Evolutionary conservation across 768 basidiomycete species (phyloP), one percentile per base, ranked within the genome.

Genomic region (Tubosaeta sp.): DNA sequence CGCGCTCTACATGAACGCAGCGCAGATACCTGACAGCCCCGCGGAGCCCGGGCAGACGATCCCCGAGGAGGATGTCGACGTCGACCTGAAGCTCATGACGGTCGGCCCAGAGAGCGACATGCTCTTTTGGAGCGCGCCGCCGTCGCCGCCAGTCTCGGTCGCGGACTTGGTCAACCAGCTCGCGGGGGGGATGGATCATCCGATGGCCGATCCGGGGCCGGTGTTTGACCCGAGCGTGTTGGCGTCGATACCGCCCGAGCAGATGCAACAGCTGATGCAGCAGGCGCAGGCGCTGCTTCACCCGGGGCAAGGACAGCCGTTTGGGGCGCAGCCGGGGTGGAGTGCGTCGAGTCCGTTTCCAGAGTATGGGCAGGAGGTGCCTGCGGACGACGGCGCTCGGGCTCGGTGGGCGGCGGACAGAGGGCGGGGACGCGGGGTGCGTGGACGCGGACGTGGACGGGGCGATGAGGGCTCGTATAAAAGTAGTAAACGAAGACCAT

Each of bases 401-500:
- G 74, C 70, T 54, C 73, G 76, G 58, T 77, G 76, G 75, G 51
- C 69, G 48, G 55, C 58, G 48, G 75, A 76, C 52, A 75, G 76
- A 53, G 79, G 78, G n/a, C 67, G 77, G 44, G 76, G 75, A 40
- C 73, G 82, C 46, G 78, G 82, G 46, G 75, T 78, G 39, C 73
- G 82, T 45, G 81, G 86, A 32, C 72, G 83, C 46, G 82, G 62
- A 49, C 70, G 84, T 44, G 79, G 81, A 52, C 64, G 70, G 48
- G 76, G 75, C 52, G 79, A 76, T 35, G 79, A 79, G 39, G 79
- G 77, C 53, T 82, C 80, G 58, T 81, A 76, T 85, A 86, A 79
- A 84, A 78, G 79, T 71, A 87, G 75, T 81, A 89, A 83, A 83
- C 82, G 84, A 83, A 83, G 81, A 83, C 84, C 86, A 73, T 91